Conservation (phyloP, 441 rosid genomes). For the Arabidopsis lyrata region DNA sequence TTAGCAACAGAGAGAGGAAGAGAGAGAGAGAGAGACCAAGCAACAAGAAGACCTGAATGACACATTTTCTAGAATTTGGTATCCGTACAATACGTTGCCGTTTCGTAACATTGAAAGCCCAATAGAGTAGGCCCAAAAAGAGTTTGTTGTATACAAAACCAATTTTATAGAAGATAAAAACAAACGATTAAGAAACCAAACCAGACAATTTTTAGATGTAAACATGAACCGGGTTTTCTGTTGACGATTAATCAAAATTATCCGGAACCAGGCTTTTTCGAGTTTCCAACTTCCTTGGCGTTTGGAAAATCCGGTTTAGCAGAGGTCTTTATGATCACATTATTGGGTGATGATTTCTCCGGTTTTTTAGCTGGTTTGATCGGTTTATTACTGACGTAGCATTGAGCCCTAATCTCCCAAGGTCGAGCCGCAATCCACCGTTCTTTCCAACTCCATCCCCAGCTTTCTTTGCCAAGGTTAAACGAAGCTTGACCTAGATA, state of each 20-base stretch:
- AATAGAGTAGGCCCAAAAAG: constrained; percentile 31
- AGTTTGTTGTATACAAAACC: not conserved
- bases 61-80: constrained; percentile 16
- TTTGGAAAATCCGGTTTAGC: constrained; percentile 45
- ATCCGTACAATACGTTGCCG: not conserved
- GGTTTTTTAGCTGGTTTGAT: constrained; percentile 50
- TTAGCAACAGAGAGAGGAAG: constrained; percentile 17
- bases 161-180: not conserved
- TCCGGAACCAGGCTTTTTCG: constrained; percentile 29
- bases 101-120: constrained; percentile 20
- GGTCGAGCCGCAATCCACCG: constrained; percentile 88
- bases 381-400: constrained; percentile 48
- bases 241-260: not conserved
- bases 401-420: constrained; percentile 74
- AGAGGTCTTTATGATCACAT: constrained; percentile 24
- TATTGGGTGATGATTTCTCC: constrained; percentile 35
- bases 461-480: constrained; percentile 65
- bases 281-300: constrained; percentile 44
- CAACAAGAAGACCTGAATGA: constrained; percentile 27
- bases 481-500: constrained; percentile 81
- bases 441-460: constrained; percentile 98
- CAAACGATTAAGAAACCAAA: constrained; percentile 27
- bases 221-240: not conserved
- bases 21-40: constrained; percentile 7
- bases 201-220: constrained; percentile 1